Evolutionary conservation across 768 basidiomycete genomes (phyloP).

Genomic region (Suillus brevipes): DNA sequence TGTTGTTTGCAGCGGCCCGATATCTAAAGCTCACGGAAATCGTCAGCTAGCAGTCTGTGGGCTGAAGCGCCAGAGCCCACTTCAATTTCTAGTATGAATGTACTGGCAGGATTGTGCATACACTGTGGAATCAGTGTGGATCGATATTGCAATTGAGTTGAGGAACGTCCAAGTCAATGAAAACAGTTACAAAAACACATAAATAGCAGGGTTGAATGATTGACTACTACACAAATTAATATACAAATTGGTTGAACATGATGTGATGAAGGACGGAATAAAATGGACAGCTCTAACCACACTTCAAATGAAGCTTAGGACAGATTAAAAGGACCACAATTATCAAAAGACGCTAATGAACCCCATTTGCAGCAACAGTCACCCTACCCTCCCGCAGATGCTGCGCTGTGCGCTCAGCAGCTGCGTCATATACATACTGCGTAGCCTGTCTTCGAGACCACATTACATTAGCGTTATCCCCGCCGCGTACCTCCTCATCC

Average conservation of each 20-base stretch:
- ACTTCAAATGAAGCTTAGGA: slow-evolving; percentile 1
- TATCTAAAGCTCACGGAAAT: neutral
- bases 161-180: neutral
- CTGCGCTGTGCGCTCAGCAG: slow-evolving; percentile 74
- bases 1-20: neutral
- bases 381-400: slow-evolving; percentile 46
- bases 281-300: neutral
- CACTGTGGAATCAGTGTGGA: no score
- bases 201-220: slow-evolving; percentile 9
- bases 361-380: slow-evolving; percentile 42
- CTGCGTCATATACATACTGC: slow-evolving; percentile 90
- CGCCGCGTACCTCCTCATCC: slow-evolving; percentile 36
- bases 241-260: slow-evolving; percentile 10
- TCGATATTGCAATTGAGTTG: neutral
- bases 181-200: slow-evolving; percentile 2
- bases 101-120: neutral
- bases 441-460: slow-evolving; percentile 47
- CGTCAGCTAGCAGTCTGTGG: neutral
- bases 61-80: neutral
- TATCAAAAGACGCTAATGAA: slow-evolving; percentile 38
- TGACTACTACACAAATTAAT: slow-evolving; percentile 11
- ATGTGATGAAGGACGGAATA: neutral
- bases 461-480: slow-evolving; percentile 16
- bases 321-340: slow-evolving; percentile 2
- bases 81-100: neutral